Base-by-base conservation (phyloP, 805 yeast species). In the Wickerhamiella azyma region DNA sequence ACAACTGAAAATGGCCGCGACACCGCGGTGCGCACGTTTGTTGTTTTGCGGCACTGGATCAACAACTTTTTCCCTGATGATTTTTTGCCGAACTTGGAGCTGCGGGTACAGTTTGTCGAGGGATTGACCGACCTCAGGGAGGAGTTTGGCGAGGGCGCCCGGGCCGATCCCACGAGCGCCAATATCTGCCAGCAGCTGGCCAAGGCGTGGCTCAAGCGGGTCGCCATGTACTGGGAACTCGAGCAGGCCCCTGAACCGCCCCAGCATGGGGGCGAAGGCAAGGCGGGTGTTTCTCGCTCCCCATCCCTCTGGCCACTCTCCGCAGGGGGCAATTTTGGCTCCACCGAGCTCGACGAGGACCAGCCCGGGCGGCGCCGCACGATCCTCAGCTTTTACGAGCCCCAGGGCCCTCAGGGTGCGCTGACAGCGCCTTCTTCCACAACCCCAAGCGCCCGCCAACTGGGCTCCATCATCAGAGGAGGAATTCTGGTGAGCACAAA, bases 31-130 rank as follows among this genome's bases (percentile, higher is more conserved):
- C 70, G 97, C 55, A 80, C 94, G 0, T 89, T 88, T 66, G 95
- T 85, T 24, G 78, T 82, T 26, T 55, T 92, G 37, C 74, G 96
- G 56, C 94, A 85, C 65, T 89, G 97, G 94, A 61, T 89, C 16
- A 63, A 84, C 49, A 89, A 88, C 61, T 88, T 84, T 60, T 92
- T 85, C 56, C 71, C 77, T 37, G 89, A 84, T 58, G 97, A 92
- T 61, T 92, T 88, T 59, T 66, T 80, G 21, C 62, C 72, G 13
- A 68, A 74, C 41, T 54, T 64, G 17, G 67, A 70, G 45, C 62
- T 81, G 29, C 65, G 86, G 46, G 52, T 55, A 18, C 53, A 61
- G 19, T 70, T 76, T 47, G 56, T 55, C 18, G 36, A 48, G 37
- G 46, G 52, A 13, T 52, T 77, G 35, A 70, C 74, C 58, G 64